A percentile compares a stretch with the other conserved stretches of the same genome.
phyloP scores from a whole-genome alignment of 768 basidiomycete genomes.

The Lactarius psammicola region DNA sequence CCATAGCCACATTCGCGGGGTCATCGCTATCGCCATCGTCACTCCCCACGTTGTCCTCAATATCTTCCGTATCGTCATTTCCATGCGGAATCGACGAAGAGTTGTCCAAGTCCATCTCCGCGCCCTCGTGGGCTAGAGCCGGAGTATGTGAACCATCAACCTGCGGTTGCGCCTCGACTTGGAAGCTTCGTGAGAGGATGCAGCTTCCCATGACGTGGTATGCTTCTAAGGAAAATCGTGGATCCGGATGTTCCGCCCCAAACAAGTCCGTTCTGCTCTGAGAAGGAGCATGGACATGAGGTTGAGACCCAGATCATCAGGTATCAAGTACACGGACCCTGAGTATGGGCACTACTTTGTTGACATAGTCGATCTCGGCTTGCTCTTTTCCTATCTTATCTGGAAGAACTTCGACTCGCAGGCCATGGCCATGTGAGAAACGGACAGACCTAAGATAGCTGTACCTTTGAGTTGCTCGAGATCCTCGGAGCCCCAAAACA shows the following conservation, averaged over 20 bases:
- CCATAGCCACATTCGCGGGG: conserved; percentile 76
- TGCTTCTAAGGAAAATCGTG: conserved; percentile 61
- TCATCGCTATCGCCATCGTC: conserved; percentile 56
- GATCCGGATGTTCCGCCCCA: conserved; percentile 38
- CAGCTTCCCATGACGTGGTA: conserved; percentile 91
- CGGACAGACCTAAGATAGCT: conserved; percentile 73
- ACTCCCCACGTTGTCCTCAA: conserved; percentile 26
- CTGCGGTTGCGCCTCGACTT: conserved; percentile 56
- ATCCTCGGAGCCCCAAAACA: conserved; percentile 87
- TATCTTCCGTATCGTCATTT: conserved; percentile 42
- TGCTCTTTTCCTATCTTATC: conserved; percentile 86
- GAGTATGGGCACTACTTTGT: conserved; percentile 68
- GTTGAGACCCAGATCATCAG: neutral
- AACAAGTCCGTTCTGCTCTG: conserved; percentile 78
- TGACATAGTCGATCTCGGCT: conserved; percentile 69
- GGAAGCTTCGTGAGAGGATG: conserved; percentile 91
- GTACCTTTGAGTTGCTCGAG: conserved; percentile 76
- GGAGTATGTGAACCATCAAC: conserved; percentile 37
- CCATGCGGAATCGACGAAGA: conserved; percentile 14
- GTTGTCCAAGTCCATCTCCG: conserved; percentile 39
- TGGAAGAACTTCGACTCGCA: conserved; percentile 33
- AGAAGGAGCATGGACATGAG: conserved; percentile 11
- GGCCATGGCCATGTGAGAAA: neutral
- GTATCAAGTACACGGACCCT: conserved; percentile 45
- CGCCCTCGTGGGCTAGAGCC: conserved; percentile 27